Evolutionary conservation across 192 early-diverging fungal genomes (phyloP), one percentile per base, ranked within the genome.

Genomic region (Backusella tarrabulga): DNA sequence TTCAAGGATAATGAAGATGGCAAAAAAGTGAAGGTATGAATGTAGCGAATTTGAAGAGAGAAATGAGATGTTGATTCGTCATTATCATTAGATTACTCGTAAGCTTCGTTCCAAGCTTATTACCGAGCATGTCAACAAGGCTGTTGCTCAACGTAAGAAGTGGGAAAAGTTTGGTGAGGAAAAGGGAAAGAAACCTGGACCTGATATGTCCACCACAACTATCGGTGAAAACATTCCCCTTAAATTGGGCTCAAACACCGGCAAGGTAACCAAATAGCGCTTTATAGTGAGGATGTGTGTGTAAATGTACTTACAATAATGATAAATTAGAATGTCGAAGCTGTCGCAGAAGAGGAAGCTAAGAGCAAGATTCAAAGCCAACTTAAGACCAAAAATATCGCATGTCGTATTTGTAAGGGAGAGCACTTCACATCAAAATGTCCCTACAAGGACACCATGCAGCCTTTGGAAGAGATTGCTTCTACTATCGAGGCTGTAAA

Each of bases 351-450:
- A 67, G 91, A 93, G 75, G 93, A 96, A 72, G 83, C 74, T 23
- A 83, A 88, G 80, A 80, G 81, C 46, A 90, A 91, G 80, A 85
- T 90, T 76, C 72, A 85, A 15, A 78, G 78, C 52, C 73, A 87
- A 9, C 84, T 89, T 23, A 92, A 93, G 81, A 85, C 88, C 81
- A 95, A 95, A 82, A 95, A 95, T 83, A 95, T 93, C 79, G 80
- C 90, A 41, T 99, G 98, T 91, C 94, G 98, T 87, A 92, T 93
- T 76, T 99, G 98, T 88, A 96, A 96, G 77, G 95, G 96, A 77
- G 94, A 95, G 70, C 98, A 99, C 89, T 98, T 93, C 83, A 98
- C 98, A 29, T 89, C 90, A 76, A 96, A 96, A 84, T 99, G 98
- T 91, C 98, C 98, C 68, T 98, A 95, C 93, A 99, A 98, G 90